A percentile compares a stretch with the other conserved stretches of the same genome.
Evolutionary conservation across 768 basidiomycete species (phyloP).

Genomic region (Nidularia sp.): DNA sequence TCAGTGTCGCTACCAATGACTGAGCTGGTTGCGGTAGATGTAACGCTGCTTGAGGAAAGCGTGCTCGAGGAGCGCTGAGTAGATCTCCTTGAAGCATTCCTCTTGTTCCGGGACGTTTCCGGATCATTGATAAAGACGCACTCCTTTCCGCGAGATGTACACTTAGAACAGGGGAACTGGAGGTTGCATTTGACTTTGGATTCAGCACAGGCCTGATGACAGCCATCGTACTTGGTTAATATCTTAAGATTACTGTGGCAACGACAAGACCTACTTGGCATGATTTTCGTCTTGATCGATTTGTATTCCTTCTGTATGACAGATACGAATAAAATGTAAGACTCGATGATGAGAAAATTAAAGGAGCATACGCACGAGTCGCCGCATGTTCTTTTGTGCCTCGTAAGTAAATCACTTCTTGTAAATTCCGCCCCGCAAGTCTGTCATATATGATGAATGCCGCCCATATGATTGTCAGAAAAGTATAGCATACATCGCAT

Average conservation of each 20-base stretch:
- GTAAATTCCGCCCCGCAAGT: slow-evolving; percentile 68
- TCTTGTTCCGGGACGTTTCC: slow-evolving; percentile 35
- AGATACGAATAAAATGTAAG: slow-evolving; percentile 6
- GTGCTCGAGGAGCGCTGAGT: slow-evolving; percentile 10
- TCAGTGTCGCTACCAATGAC: not conserved
- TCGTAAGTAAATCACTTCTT: slow-evolving; percentile 66
- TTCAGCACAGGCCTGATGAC: slow-evolving; percentile 54
- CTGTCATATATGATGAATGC: slow-evolving; percentile 23
- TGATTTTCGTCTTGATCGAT: slow-evolving; percentile 61
- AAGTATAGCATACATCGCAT: slow-evolving; percentile 46
- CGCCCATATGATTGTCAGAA: not conserved
- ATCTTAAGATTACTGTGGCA: not conserved
- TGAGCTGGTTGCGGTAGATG: not conserved
- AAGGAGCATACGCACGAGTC: slow-evolving; percentile 47
- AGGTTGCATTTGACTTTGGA: slow-evolving; percentile 77
- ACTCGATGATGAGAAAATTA: slow-evolving; percentile 4
- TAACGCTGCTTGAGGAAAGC: slow-evolving; percentile 7
- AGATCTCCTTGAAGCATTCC: slow-evolving; percentile 25
- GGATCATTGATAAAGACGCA: slow-evolving; percentile 60
- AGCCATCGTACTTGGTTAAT: not conserved
- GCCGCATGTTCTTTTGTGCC: slow-evolving; percentile 70
- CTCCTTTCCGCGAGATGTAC: slow-evolving; percentile 54
- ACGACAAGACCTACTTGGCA: slow-evolving; percentile 39
- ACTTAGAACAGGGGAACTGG: slow-evolving; percentile 65
- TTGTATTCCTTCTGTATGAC: slow-evolving; percentile 29